Base-by-base conservation (phyloP, 441 rosid species). In the Viola pubescens region DNA sequence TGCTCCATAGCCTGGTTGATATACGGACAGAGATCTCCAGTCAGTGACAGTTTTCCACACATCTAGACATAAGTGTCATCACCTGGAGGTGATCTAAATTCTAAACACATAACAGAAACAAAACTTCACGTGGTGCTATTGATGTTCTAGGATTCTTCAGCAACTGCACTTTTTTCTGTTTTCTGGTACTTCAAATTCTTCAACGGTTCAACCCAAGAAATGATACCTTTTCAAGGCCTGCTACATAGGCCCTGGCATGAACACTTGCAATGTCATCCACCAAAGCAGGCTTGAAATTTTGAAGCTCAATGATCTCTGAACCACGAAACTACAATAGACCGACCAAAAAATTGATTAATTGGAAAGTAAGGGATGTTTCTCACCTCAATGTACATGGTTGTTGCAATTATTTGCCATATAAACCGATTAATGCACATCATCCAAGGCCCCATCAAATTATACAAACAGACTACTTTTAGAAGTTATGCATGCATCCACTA, bases 141-240 rank as follows among this genome's bases (percentile, higher is more conserved):
- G 34, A 26, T 26, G 34, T 26, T 26, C 34, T 26, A 26, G 34
- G 34, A 26, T 26, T 26, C 34, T 26, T 26, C 34, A 5, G 46
- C 0, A 43, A 43, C 9, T 43, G 46, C 7, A 43, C 0, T 5
- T 58, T 37, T n/a, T 51, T 9, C 8, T 19, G 48, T 1, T 47
- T n/a, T 6, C 49, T 26, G 4, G 47, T 48, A 37, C n/a, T 50
- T 38, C 7, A 8, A n/a, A 12, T 13, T 59, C 9, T 6, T 4
- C 45, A 5, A 11, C 10, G 51, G 37, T 11, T 19, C 48, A 39
- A 16, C 13, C 12, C 40, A 37, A 34, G 47, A 38, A 48, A 37
- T 43, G 37, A 19, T 75, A 91, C 98, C 96, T 83, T 84, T 71
- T 87, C 95, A n/a, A 91, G 91, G 41, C 97, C 91, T n/a, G 75